Base-by-base conservation (phyloP, 257 asterid species). In the Orobanche coerulescens region DNA sequence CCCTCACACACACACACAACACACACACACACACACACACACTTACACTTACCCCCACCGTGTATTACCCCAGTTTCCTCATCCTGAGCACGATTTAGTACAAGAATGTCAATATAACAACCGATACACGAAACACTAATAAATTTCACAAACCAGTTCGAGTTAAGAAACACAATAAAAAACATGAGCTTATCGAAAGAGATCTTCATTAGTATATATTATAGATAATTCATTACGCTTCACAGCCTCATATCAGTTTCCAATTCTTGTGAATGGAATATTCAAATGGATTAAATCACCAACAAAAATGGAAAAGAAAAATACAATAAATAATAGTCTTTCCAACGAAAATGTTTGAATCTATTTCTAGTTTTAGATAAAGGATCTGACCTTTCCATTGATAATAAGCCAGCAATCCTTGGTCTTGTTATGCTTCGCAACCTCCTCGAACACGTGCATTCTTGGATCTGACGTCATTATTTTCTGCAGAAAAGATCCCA, bases 401-500 rank as follows among this genome's bases (percentile, higher is more conserved):
- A 90, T 83, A 53, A 90, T 58, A 16, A 90, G 82, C 97, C 97
- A 90, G 61, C 97, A 90, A 75, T 90, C 97, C 73, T 87, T 81
- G 13, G 70, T 78, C 78, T 73, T 75, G 83, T 81, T 80, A 67
- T 90, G 97, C 82, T 83, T 80, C 28, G 71, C 71, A 64, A 85
- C 96, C 39, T 90, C 97, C 64, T 85, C 94, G 68, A 81, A 90
- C 47, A 43, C 6, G 73, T 64, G 74, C 62, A 78, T 23, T 61
- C 81, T 83, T 60, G 69, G 74, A 85, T 80, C 86, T 53, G 96
- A 66, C 36, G 78, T 84, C 97, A 87, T 87, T 43, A 51, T 58
- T 26, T 11, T 58, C 68, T 65, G 58, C 65, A 48, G n/a, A 65
- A 34, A 71, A 34, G 15, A 67, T 24, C 14, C 33, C 13, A 63